Evolutionary conservation across 2,329 filamentous ascomycete genomes (phyloP).

Genomic region (Claviceps purpurea): DNA sequence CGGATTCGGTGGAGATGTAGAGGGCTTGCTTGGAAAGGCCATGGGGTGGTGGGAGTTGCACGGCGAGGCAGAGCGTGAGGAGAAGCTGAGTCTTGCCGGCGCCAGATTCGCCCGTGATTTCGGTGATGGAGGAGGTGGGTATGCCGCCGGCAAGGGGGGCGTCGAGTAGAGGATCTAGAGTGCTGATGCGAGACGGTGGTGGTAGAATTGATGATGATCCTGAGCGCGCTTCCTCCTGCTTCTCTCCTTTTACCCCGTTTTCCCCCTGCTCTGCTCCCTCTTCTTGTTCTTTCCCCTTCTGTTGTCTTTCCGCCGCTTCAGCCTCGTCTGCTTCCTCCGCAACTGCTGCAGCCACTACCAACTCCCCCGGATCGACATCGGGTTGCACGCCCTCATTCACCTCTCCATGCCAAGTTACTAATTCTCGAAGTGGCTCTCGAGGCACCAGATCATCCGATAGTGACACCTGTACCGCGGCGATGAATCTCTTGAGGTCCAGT

Average conservation of each 20-base stretch:
- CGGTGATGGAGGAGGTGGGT: conserved; percentile 67
- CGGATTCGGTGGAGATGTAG: conserved; percentile 88
- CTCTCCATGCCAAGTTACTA: too few species aligned
- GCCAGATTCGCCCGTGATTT: conserved; percentile 86
- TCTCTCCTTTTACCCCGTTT: neutral
- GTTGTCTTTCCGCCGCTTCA: neutral
- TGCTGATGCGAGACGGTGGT: conserved; percentile 46
- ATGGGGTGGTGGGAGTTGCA: conserved; percentile 63
- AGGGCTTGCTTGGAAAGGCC: conserved; percentile 64
- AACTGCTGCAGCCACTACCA: too few species aligned
- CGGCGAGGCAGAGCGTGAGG: conserved; percentile 68
- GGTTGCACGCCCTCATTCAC: neutral
- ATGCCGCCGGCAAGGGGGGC: conserved; percentile 61
- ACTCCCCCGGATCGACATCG: neutral
- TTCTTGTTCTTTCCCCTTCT: neutral
- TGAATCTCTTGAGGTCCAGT: conserved; percentile 64
- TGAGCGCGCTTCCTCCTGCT: neutral
- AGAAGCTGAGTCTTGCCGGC: conserved; percentile 93
- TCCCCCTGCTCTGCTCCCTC: neutral
- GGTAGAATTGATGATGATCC: neutral
- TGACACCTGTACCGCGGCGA: conserved; percentile 50
- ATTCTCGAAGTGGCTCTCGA: conserved; percentile 11
- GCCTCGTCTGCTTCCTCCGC: neutral
- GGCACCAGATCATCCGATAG: conserved; percentile 48
- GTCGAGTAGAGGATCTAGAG: conserved; percentile 64